Evolutionary conservation across 2,329 filamentous ascomycete species (phyloP), one percentile per base, ranked within the genome.

Genomic region (Metarhizium humberi): DNA sequence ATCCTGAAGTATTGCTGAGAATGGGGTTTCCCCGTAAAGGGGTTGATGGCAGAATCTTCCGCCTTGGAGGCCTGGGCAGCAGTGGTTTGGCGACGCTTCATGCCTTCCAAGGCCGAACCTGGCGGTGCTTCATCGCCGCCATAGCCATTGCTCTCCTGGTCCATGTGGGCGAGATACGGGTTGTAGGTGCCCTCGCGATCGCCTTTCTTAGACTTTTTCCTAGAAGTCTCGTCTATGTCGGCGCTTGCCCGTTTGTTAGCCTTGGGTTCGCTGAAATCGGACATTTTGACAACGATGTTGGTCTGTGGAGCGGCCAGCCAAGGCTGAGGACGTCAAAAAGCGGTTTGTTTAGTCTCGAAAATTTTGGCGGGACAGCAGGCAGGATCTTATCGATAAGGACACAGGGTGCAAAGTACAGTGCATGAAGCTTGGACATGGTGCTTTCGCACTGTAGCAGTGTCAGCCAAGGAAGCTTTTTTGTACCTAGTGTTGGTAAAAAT

Each of bases 141-240:
- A 62, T 73, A 66, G 55, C 63, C 71, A 62, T 71, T 75, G 38
- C 66, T 64, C 58, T 80, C 74, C 59, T 86, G 79, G 72, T 92
- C 85, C 83, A 88, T 87, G 73, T 99, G 94, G 55, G 91, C 89
- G 59, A 99, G 84, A 75, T 99, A 97, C 1, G 89, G 90, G 69
- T 97, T 97, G 68, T 80, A 68, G 59, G 70, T 71, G 18, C 66
- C 62, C 54, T 64, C 67, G 34, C 61, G 59, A 42, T 67, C 66
- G 38, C 66, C 66, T 63, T 71, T 76, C 59, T 70, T 72, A 46
- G 68, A 66, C 68, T 77, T 79, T 62, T 77, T 76, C 58, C 71
- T 69, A 36, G 63, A 71, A 50, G 64, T 54, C 29, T 72, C 72
- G 52, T 76, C 74, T 50, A 66, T 63, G 57, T 78, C 75, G 52